Evolutionary conservation across 352 stramenopile species (phyloP), one percentile per base, ranked within the genome.

Genomic region (Globisporangium okanoganense): DNA sequence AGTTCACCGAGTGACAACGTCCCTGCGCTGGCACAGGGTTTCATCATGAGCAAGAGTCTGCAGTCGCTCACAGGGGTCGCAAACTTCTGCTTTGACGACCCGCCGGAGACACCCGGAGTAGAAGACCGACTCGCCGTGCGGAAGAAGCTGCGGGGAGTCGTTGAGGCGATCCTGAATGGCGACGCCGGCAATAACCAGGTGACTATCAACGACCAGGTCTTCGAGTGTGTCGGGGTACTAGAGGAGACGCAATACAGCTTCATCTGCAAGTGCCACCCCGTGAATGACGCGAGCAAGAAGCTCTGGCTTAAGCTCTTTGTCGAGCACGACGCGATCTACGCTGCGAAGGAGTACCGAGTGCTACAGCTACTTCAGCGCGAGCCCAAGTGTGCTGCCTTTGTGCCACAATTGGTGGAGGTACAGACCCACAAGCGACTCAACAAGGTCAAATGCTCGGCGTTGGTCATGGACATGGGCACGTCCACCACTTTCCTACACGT

Each of bases 301-400:
- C 58, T 80, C 20, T 62, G 71, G 36, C 57, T 90, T 24, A 87
- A 88, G 61, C 51, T 90, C 35, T 90, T 83, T 61, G 67, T 84
- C 22, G 74, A 88, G 48, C 72, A 81, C 35, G 80, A 90, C 41
- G 64, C 76, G 1, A 70, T 74, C 47, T 58, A 82, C 24, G 78
- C 74, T 9, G 74, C 70, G 2, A 72, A 72, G 20, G 80, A 90
- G 58, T 85, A 75, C 41, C 79, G 78, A 24, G 75, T 79, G 9
- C 67, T 90, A 5, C 71, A 72, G 1, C 69, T 73, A 5, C 62
- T 87, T 44, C 69, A 84, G 41, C 57, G 35, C 64, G 59, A 65
- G 20, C 16, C 20, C 2, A 65, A 60, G 0, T 69, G 69, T 12
- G 25, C 57, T 24, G 61, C 43, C 7, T 81, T 80, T 22, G 74